These are phyloP conservation scores for Fusarium sp. DNA, from an alignment of 2,329 filamentous ascomycete genomes.

Conservation along the genomic window DNA sequence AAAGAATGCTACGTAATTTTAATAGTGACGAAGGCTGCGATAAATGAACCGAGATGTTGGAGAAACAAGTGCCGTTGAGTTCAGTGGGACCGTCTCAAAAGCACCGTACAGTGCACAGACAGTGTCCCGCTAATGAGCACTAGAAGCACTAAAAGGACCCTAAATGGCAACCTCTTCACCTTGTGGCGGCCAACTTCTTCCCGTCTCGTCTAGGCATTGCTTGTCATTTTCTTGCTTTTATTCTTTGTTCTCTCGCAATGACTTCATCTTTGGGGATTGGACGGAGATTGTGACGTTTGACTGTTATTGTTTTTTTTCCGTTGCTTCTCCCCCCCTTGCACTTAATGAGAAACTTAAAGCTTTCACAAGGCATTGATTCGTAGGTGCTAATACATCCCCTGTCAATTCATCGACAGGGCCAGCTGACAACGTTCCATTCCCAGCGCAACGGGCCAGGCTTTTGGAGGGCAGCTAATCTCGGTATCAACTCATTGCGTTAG, in stretches of 20 bases:
- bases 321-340: background rate
- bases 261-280: slow-evolving; percentile 13
- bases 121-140: slow-evolving; percentile 26
- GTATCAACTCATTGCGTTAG: slow-evolving; percentile 38
- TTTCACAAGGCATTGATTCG: slow-evolving; percentile 13
- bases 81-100: slow-evolving; percentile 30
- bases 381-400: slow-evolving; percentile 17
- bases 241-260: background rate
- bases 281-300: background rate
- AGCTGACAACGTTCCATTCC: slow-evolving; percentile 36
- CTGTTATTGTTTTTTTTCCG: background rate
- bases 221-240: background rate
- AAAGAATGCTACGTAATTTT: slow-evolving; percentile 36
- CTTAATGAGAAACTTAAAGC: background rate
- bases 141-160: slow-evolving; percentile 12
- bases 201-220: background rate
- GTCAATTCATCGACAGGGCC: slow-evolving; percentile 17
- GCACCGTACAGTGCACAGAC: slow-evolving; percentile 27
- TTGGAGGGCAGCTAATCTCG: slow-evolving; percentile 40
- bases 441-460: slow-evolving; percentile 37
- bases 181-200: slow-evolving; percentile 14
- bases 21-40: slow-evolving; percentile 25
- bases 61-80: slow-evolving; percentile 38
- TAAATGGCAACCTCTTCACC: slow-evolving; percentile 10
- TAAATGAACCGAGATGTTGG: slow-evolving; percentile 37